phyloP scores from a whole-genome alignment of 1,284 basidiomycete genomes.

The Malassezia caprae region DNA sequence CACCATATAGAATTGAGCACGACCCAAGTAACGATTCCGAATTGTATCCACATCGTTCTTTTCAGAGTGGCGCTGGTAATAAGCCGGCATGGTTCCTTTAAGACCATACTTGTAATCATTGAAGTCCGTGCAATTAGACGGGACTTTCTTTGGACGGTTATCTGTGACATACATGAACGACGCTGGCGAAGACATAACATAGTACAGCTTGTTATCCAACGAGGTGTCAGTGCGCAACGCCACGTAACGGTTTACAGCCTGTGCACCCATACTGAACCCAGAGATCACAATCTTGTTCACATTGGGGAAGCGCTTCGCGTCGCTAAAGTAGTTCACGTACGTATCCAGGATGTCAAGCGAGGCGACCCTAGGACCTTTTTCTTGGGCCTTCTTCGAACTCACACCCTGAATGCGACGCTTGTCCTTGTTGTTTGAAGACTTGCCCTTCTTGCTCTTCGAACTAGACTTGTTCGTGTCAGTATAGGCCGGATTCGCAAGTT shows the following conservation, averaged over 20 bases:
- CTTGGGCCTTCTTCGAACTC: neutral
- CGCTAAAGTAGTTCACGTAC: slow-evolving; percentile 25
- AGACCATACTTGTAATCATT: slow-evolving; percentile 44
- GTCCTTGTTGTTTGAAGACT: neutral
- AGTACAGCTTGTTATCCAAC: slow-evolving; percentile 26
- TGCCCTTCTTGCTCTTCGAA: neutral
- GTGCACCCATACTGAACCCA: slow-evolving; percentile 36
- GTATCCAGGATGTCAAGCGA: slow-evolving; percentile 35
- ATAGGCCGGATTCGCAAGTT: slow-evolving; percentile 9
- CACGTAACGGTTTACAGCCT: slow-evolving; percentile 33
- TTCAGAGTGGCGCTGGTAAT: slow-evolving; percentile 15
- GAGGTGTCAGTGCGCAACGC: slow-evolving; percentile 21
- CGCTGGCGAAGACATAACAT: slow-evolving; percentile 33
- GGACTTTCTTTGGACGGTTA: slow-evolving; percentile 8
- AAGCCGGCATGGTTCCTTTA: slow-evolving; percentile 29
- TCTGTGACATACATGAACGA: slow-evolving; percentile 34
- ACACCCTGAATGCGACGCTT: slow-evolving; percentile 1
- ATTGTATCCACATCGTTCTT: slow-evolving; percentile 5
- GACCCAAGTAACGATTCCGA: slow-evolving; percentile 20
- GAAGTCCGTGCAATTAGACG: slow-evolving; percentile 16
- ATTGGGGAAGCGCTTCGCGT: slow-evolving; percentile 27
- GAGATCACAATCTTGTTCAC: slow-evolving; percentile 37
- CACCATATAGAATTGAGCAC: slow-evolving; percentile 31
- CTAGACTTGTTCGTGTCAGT: neutral
- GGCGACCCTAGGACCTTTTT: slow-evolving; percentile 13